These are phyloP conservation scores for Melastoma malabathricum DNA, from an alignment of 345 rosid species.

Conservation along the genomic window DNA sequence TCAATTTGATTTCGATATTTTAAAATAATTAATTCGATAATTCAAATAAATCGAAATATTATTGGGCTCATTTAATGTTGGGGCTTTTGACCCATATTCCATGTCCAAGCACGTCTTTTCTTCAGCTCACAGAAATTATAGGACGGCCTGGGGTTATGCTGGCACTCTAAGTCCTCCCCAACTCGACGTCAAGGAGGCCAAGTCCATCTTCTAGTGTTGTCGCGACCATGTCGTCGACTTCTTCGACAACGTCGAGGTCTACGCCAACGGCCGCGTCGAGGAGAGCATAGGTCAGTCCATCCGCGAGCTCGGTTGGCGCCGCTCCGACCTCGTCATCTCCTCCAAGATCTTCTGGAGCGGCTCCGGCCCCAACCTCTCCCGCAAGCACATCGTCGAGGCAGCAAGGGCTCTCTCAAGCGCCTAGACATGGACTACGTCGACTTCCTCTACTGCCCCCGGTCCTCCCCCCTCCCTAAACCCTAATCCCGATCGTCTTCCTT, in stretches of 20 bases:
- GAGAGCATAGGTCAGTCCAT: constrained; percentile 98
- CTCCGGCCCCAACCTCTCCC: constrained; percentile 73
- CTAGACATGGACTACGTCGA: constrained; percentile 93
- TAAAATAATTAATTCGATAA: no score
- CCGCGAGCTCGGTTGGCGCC: constrained; percentile 95
- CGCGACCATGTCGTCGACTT: constrained; percentile 84
- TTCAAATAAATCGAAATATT: no score
- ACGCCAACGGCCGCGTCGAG: constrained; percentile 92
- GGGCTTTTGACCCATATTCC: no score
- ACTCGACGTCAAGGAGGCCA: constrained; percentile 92
- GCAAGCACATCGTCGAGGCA: constrained; percentile 89
- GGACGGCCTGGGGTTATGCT: no score
- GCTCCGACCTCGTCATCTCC: constrained; percentile 80
- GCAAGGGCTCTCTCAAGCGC: constrained; percentile 78
- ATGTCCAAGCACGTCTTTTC: no score
- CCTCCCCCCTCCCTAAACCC: neutral
- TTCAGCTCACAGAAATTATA: no score
- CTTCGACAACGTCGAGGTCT: constrained; percentile 98
- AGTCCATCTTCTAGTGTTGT: constrained; percentile 84
- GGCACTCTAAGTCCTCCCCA: no score
- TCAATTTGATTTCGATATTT: no score
- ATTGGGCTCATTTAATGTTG: no score
- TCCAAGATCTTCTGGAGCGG: constrained; percentile 99
- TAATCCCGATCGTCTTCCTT: no score
- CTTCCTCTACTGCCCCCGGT: constrained; percentile 77